Evolutionary conservation across 352 stramenopile genomes (phyloP).

Genomic region (Sclerospora graminicola): DNA sequence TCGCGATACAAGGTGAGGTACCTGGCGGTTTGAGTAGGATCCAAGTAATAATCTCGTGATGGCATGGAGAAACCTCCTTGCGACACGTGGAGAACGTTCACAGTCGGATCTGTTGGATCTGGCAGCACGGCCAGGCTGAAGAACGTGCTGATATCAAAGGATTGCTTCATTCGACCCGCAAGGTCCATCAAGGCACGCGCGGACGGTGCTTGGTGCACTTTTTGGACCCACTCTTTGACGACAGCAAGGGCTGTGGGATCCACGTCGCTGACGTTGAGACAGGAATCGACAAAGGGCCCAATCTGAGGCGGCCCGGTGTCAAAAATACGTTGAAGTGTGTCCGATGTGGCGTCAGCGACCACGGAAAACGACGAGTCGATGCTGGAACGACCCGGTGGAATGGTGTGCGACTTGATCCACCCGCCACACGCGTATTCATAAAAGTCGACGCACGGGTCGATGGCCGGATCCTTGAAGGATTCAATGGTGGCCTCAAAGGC

Average conservation of each 20-base stretch:
- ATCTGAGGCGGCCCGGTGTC: slow-evolving; percentile 42
- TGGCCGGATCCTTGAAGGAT: slow-evolving; percentile 35
- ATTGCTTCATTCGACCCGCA: slow-evolving; percentile 35
- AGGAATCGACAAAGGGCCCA: slow-evolving; percentile 45
- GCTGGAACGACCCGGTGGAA: slow-evolving; percentile 29
- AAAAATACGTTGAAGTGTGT: slow-evolving; percentile 43
- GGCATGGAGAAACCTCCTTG: slow-evolving; percentile 58
- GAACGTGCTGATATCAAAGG: slow-evolving; percentile 35
- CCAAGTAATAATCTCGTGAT: slow-evolving; percentile 53
- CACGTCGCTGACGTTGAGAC: slow-evolving; percentile 28
- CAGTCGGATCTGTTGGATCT: slow-evolving; percentile 32
- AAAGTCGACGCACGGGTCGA: slow-evolving; percentile 67
- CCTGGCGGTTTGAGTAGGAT: slow-evolving; percentile 25
- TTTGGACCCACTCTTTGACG: slow-evolving; percentile 25
- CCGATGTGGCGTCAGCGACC: slow-evolving; percentile 37
- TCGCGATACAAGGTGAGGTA: slow-evolving; percentile 34
- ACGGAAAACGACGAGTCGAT: slow-evolving; percentile 54
- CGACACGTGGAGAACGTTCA: slow-evolving; percentile 33
- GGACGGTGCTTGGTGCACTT: slow-evolving; percentile 29
- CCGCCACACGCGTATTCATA: slow-evolving; percentile 66
- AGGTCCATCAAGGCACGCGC: slow-evolving; percentile 30
- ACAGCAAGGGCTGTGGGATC: slow-evolving; percentile 28
- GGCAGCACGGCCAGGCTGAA: slow-evolving; percentile 35
- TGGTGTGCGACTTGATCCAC: slow-evolving; percentile 47
- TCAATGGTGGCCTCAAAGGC: slow-evolving; percentile 35